Evolutionary conservation across 805 yeast genomes (phyloP), one percentile per base, ranked within the genome.

Genomic region (Wickerhamiella dianesei): DNA sequence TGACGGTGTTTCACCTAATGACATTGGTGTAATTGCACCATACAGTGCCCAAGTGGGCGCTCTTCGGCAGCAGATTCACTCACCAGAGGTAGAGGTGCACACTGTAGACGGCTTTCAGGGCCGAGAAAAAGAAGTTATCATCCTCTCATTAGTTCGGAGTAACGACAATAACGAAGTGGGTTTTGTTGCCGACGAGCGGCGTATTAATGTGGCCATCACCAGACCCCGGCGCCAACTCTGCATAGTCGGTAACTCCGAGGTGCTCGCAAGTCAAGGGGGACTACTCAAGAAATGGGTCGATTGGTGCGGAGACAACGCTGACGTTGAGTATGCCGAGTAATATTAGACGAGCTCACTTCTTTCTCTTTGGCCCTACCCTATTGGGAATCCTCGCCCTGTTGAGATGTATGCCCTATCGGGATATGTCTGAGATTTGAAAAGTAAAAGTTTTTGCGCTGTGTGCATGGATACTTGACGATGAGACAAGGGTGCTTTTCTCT

Each of bases 31-130:
- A 0, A 88, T 89, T 35, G 75, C 96, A 0, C 97, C 98, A 0
- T 89, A 89, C 59, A 79, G 75, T 57, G 94, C 95, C 0, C 98
- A 89, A 59, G 94, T 87, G 0, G 61, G 80, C 0, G 57, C 74
- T 13, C 54, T 89, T 25, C 77, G 77, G 51, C 68, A 64, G 39
- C 46, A 68, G 9, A 52, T 82, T 1, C 51, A 54, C 3, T 37
- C 44, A 0, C n/a, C 17, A 12, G 58, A 51, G 2, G 66, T 89
- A 4, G 97, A 89, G 58, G 75, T 88, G 0, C 77, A 94, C 3
- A 85, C 96, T 0, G 89, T 89, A 3, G 98, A 89, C 65, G 96
- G 96, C 1, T 92, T 89, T 58, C 98, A 89, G 66, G 98, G 98
- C 1, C 69, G 96, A 51, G 98, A 89, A 59, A 92, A 89, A 61